phyloP scores from a whole-genome alignment of 2,329 filamentous ascomycete species.

The Sporothrix humicola region DNA sequence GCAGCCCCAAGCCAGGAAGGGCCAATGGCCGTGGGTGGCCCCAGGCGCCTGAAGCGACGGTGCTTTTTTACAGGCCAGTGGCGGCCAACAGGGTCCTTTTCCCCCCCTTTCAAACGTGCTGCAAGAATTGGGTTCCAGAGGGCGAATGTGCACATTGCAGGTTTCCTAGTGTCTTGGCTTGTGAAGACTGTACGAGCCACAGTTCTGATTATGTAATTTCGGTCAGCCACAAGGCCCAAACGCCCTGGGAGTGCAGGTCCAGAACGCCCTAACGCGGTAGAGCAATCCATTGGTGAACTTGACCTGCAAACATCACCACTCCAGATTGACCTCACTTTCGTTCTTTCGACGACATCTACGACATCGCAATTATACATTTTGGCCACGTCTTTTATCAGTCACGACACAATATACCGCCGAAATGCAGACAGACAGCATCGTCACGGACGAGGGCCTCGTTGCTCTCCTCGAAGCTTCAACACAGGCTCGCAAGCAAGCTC shows the following conservation, averaged over 20 bases:
- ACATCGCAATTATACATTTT: background rate
- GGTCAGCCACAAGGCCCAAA: background rate
- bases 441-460: conserved; percentile 69
- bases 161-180: conserved; percentile 18
- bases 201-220: background rate
- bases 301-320: background rate
- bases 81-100: conserved; percentile 4
- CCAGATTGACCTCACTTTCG: conserved; percentile 5
- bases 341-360: background rate
- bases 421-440: conserved; percentile 63
- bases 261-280: background rate
- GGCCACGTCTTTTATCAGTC: background rate
- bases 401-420: conserved; percentile 3
- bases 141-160: background rate
- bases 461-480: conserved; percentile 75
- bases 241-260: background rate
- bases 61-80: conserved; percentile 16
- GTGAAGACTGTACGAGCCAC: background rate
- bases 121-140: background rate
- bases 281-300: background rate
- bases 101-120: background rate
- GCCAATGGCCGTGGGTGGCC: conserved; percentile 10
- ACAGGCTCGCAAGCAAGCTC: conserved; percentile 73
- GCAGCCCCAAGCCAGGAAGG: background rate
- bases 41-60: conserved; percentile 14